Base-by-base conservation (phyloP, 2,329 filamentous ascomycete species). In the Paraphoma sp. region DNA sequence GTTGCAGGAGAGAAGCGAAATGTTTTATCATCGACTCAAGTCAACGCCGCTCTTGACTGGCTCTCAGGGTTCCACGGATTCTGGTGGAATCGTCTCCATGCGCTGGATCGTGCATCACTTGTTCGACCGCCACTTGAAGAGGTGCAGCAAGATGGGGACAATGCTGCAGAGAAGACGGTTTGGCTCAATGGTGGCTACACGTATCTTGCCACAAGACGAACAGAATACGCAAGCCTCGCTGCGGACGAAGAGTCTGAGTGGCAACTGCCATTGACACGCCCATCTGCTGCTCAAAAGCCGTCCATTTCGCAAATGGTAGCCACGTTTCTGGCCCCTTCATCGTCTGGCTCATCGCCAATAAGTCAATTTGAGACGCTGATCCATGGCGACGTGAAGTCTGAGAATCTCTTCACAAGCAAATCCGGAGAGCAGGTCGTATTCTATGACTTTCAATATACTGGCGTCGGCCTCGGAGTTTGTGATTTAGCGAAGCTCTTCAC, bases 171-270 rank as follows among this genome's bases (percentile, higher is more conserved):
- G 16, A 58, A 45, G 48, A 61, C 62, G 6, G 67, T 86, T 1
- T 90, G 88, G 88, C 72, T 87, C 6, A 88, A 89, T 43, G 88
- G 88, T 1, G 87, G 88, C 0, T 90, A 90, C 65, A 89, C 87
- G 0, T 90, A 90, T 62, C 83, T 90, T 0, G 84, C 86, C 0
- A 90, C 88, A 0, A 81, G 88, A 5, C 78, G 78, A 7, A 81
- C 71, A 16, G 88, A 90, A 67, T 88, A 85, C 56, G 68, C 67
- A 0, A 74, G 71, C 0, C 80, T 90, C 0, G 74, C 65, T 0
- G 60, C 71, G 0, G 83, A 86, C 46, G 56, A 66, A 0, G 72
- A 77, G 14, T 84, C 82, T 0, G 85, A 87, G 65, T 90, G 87
- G 86, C 82, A 78, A 0, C 60, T 70, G 1, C 69, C 76, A 0